A percentile compares a stretch with the other conserved stretches of the same genome.
phyloP scores from a whole-genome alignment of 1,284 basidiomycete species.

The Ceratobasidium sp. region DNA sequence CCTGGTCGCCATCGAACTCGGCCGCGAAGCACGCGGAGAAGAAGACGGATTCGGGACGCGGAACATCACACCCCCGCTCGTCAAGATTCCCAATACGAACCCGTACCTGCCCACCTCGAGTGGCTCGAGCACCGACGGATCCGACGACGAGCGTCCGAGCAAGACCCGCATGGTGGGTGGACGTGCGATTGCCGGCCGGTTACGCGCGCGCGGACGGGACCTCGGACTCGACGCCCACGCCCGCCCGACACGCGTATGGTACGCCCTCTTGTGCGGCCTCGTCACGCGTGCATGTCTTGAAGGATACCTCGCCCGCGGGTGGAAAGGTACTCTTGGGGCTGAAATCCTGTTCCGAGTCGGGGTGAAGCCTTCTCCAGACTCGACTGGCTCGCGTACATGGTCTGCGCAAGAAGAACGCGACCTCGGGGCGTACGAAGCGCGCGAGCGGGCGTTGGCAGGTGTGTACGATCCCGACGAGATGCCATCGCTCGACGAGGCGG shows the following conservation, averaged over 20 bases:
- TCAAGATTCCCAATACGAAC: constrained; percentile 25
- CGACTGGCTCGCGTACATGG: not conserved
- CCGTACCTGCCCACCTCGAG: constrained; percentile 31
- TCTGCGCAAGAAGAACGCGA: constrained; percentile 32
- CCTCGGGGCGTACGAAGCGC: constrained; percentile 21
- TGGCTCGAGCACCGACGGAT: constrained; percentile 29
- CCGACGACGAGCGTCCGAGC: constrained; percentile 17
- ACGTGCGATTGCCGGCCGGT: constrained; percentile 1
- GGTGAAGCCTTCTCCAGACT: constrained; percentile 53
- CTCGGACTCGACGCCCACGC: constrained; percentile 46
- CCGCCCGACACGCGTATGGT: constrained; percentile 77
- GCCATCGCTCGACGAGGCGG: constrained; percentile 68
- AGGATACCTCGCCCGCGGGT: constrained; percentile 78
- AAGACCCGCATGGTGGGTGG: constrained; percentile 1
- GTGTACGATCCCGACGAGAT: constrained; percentile 78
- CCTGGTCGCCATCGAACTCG: constrained; percentile 73
- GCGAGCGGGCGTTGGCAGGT: constrained; percentile 42
- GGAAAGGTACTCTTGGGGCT: constrained; percentile 72
- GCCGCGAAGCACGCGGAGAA: constrained; percentile 58
- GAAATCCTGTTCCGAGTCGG: constrained; percentile 77
- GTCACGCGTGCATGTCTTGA: constrained; percentile 79
- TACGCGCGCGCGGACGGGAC: not conserved
- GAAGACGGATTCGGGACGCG: constrained; percentile 46
- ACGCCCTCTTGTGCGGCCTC: constrained; percentile 73
- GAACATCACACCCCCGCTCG: constrained; percentile 40